Percentiles rank a stretch among this genome's conserved stretches.
These are phyloP conservation scores for Fusarium papillatum DNA, from an alignment of 2,329 filamentous ascomycete genomes.

Conservation along the genomic window DNA sequence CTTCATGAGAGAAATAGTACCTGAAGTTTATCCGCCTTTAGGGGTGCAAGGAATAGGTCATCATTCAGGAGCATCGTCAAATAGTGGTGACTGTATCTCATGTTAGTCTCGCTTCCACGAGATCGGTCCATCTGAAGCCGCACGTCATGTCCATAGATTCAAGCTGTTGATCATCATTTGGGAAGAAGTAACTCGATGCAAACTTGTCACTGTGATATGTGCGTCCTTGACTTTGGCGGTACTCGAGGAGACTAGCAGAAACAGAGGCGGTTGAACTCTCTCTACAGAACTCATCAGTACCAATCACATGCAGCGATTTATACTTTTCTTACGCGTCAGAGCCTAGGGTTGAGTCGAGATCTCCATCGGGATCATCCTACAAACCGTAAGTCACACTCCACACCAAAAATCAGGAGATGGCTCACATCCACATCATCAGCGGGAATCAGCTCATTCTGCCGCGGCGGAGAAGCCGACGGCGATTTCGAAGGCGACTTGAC, in stretches of 20 bases:
- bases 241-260: background rate
- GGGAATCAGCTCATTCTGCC: background rate
- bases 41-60: constrained; percentile 1
- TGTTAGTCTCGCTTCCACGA: background rate
- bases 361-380: background rate
- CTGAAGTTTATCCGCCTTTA: background rate
- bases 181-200: background rate
- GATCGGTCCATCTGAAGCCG: background rate
- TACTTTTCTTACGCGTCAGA: background rate
- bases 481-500: background rate
- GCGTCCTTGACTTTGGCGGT: constrained; percentile 1
- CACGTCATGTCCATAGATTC: constrained; percentile 8
- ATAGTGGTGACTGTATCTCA: background rate
- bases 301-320: background rate
- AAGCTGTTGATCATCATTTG: constrained; percentile 5
- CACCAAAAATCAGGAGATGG: background rate
- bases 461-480: background rate
- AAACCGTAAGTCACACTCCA: background rate
- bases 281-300: background rate
- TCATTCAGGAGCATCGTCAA: background rate
- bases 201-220: constrained; percentile 12
- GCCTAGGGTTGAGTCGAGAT: background rate
- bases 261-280: constrained; percentile 7
- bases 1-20: background rate
- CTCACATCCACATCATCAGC: background rate